phyloP scores from a whole-genome alignment of 495 filamentous ascomycete species.

The Polyplosphaeria fusca region DNA sequence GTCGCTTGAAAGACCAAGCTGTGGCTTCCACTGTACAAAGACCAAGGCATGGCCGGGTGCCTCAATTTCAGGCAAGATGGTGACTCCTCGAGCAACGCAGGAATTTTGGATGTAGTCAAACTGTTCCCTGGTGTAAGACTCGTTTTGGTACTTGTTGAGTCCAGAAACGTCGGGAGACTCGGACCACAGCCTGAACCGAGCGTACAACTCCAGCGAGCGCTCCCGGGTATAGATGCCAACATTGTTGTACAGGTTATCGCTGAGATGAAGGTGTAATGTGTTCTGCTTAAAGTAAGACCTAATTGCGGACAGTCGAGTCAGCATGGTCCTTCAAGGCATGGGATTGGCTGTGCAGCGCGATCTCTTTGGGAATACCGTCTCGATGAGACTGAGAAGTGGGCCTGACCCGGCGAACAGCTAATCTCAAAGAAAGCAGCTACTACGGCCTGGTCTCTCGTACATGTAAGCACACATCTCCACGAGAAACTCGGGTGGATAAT shows the following conservation, averaged over 20 bases:
- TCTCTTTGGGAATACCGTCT: too few relatives aligned
- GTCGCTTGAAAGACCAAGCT: slow-evolving; percentile 44
- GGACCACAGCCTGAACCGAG: slow-evolving; percentile 46
- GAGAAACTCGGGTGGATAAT: slow-evolving; percentile 52
- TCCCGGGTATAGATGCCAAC: slow-evolving; percentile 40
- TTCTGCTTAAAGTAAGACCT: slow-evolving; percentile 58
- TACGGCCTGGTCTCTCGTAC: too few relatives aligned
- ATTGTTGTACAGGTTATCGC: slow-evolving; percentile 51
- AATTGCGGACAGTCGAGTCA: too few relatives aligned
- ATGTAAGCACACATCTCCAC: slow-evolving; percentile 52
- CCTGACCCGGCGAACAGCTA: too few relatives aligned
- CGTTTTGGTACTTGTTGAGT: slow-evolving; percentile 47
- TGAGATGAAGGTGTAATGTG: slow-evolving; percentile 52
- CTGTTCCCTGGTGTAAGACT: slow-evolving; percentile 47
- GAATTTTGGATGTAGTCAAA: slow-evolving; percentile 47
- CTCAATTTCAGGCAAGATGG: slow-evolving; percentile 48
- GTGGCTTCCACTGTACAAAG: slow-evolving; percentile 50
- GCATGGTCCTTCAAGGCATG: too few relatives aligned
- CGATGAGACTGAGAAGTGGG: too few relatives aligned
- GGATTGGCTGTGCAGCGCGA: too few relatives aligned
- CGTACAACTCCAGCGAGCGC: slow-evolving; percentile 44
- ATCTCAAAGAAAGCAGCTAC: too few relatives aligned
- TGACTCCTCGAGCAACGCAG: slow-evolving; percentile 49
- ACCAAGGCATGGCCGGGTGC: slow-evolving; percentile 52
- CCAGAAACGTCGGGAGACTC: slow-evolving; percentile 43